These are phyloP conservation scores for Trichoderma cornu-damae DNA, from an alignment of 2,329 filamentous ascomycete species.

Conservation along the genomic window DNA sequence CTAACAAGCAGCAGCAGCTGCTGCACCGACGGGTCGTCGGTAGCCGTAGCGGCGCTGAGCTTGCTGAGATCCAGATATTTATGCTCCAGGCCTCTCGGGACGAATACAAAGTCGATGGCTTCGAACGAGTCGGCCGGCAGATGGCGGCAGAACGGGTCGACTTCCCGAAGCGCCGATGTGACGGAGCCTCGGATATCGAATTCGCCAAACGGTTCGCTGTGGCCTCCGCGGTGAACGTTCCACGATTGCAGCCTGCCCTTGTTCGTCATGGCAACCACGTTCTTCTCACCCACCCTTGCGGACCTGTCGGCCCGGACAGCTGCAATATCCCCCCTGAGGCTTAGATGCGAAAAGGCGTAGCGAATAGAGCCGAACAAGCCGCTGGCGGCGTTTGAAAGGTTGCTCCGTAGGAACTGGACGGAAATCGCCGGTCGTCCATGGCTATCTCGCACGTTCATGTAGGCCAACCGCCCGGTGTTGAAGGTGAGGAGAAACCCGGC, in stretches of 20 bases:
- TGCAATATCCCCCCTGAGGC: slow-evolving; percentile 70
- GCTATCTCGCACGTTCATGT: slow-evolving; percentile 77
- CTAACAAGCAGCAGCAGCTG: slow-evolving; percentile 59
- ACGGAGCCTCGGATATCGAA: slow-evolving; percentile 64
- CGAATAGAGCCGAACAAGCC: slow-evolving; percentile 79
- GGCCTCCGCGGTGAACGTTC: slow-evolving; percentile 83
- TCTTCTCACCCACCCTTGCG: slow-evolving; percentile 72
- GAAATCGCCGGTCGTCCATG: slow-evolving; percentile 80
- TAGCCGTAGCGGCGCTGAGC: slow-evolving; percentile 46
- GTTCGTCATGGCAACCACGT: slow-evolving; percentile 72
- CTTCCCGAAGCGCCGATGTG: slow-evolving; percentile 54
- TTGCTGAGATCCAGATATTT: slow-evolving; percentile 49
- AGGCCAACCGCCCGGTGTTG: slow-evolving; percentile 79
- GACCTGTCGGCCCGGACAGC: slow-evolving; percentile 72
- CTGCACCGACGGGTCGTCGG: slow-evolving; percentile 48
- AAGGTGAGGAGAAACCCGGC: slow-evolving; percentile 83
- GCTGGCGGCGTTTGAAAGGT: slow-evolving; percentile 49
- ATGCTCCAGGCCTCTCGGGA: slow-evolving; percentile 47
- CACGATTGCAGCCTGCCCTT: slow-evolving; percentile 77
- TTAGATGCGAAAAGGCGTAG: slow-evolving; percentile 64
- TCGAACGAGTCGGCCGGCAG: slow-evolving; percentile 59
- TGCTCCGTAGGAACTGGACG: slow-evolving; percentile 68
- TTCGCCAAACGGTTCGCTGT: slow-evolving; percentile 68
- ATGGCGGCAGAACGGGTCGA: slow-evolving; percentile 44
- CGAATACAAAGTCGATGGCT: slow-evolving; percentile 74